Conservation (phyloP, 2,329 filamentous ascomycete species). For the Pestalotiopsis sp. region DNA sequence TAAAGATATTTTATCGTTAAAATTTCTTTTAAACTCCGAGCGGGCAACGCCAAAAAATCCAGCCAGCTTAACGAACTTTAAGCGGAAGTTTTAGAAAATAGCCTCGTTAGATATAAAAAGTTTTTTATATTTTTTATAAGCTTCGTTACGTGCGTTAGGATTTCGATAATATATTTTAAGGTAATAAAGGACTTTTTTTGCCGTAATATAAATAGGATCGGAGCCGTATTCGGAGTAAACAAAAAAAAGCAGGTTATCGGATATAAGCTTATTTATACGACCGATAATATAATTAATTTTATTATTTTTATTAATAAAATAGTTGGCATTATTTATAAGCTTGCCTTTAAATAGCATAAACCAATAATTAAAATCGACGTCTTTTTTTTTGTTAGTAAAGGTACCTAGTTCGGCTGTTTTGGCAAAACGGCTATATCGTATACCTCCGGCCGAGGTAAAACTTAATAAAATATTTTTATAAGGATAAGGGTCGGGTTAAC, state of each 20-base stretch:
- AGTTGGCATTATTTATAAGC: not conserved
- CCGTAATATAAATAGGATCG: not conserved
- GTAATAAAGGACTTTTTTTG: not conserved
- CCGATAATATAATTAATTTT: not conserved
- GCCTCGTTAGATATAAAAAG: not conserved
- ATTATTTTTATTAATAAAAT: not conserved
- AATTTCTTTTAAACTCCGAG: not conserved
- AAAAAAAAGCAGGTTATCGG: not conserved
- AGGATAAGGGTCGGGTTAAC: not conserved
- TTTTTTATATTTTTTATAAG: not conserved
- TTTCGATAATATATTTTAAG: not conserved
- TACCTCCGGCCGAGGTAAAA: not conserved
- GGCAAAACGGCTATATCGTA: not conserved
- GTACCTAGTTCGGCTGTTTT: not conserved
- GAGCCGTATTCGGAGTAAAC: not conserved
- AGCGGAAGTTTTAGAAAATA: not conserved
- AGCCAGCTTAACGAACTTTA: not conserved
- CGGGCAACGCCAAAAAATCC: accelerated
- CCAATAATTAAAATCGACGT: not conserved
- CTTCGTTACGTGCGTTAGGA: not conserved
- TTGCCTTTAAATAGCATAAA: not conserved
- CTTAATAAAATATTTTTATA: not conserved
- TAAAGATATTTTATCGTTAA: not conserved
- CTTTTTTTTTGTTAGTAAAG: not conserved
- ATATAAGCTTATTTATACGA: not conserved